A percentile compares a stretch with the other conserved stretches of the same genome.
These are phyloP conservation scores for Tolypocladium tropicale DNA, from an alignment of 2,329 filamentous ascomycete genomes.

Conservation along the genomic window DNA sequence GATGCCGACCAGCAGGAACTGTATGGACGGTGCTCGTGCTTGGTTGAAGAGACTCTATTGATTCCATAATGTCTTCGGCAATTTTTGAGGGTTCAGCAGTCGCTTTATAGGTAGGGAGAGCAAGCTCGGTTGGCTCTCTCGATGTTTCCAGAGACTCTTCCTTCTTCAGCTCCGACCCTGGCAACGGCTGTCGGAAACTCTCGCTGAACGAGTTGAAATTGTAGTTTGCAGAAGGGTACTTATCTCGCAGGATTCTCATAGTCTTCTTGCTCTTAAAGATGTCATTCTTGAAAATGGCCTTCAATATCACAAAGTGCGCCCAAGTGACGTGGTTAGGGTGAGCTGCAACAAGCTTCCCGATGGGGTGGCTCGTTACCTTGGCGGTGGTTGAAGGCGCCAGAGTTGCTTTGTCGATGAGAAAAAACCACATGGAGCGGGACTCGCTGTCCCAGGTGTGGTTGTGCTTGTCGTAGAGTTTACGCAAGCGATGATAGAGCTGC, in stretches of 20 bases:
- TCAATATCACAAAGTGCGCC: constrained; percentile 2
- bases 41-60: neutral
- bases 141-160: neutral
- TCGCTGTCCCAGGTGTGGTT: constrained; percentile 3
- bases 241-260: neutral
- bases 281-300: constrained; percentile 2
- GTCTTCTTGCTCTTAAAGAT: constrained; percentile 2
- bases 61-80: too few relatives aligned
- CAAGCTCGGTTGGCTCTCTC: too few relatives aligned
- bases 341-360: neutral
- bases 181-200: neutral
- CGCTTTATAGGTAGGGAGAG: neutral
- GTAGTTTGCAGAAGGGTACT: constrained; percentile 3
- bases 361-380: constrained; percentile 4
- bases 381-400: neutral
- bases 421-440: constrained; percentile 1
- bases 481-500: neutral
- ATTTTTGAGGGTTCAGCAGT: neutral
- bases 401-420: constrained; percentile 3
- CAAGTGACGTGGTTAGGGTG: constrained; percentile 1
- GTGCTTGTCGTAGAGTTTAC: neutral
- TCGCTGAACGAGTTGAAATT: neutral
- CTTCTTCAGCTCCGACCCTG: neutral
- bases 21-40: neutral
- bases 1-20: neutral